Percentiles rank a stretch among this genome's conserved stretches.
These are phyloP conservation scores for Phallus indusiatus DNA, from an alignment of 768 basidiomycete genomes.

Conservation along the genomic window DNA sequence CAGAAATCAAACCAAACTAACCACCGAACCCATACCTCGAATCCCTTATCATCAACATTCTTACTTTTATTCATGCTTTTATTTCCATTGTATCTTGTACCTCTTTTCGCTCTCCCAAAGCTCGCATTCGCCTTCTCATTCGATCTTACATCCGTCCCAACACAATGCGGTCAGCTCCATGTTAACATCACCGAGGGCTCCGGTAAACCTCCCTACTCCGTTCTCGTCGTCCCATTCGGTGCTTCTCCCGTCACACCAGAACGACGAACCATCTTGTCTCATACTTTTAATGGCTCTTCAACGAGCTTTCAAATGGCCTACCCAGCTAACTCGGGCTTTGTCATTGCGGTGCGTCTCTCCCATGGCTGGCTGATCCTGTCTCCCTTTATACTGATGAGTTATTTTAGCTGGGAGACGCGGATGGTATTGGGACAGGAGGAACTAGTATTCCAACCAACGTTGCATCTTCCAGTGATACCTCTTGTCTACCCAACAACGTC, in stretches of 20 bases:
- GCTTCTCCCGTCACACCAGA: slow-evolving; percentile 55
- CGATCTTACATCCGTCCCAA: slow-evolving; percentile 35
- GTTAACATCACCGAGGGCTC: slow-evolving; percentile 45
- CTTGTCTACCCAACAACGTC: slow-evolving; percentile 51
- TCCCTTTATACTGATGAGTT: no score
- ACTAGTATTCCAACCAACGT: slow-evolving; percentile 62
- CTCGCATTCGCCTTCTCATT: slow-evolving; percentile 33
- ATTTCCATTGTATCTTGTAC: background rate
- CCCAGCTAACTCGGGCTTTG: slow-evolving; percentile 62
- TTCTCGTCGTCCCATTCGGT: slow-evolving; percentile 61
- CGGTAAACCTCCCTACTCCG: slow-evolving; percentile 57
- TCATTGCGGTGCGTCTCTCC: slow-evolving; percentile 21
- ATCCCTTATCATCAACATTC: background rate
- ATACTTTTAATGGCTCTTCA: slow-evolving; percentile 37
- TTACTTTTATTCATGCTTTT: background rate
- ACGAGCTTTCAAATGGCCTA: slow-evolving; percentile 49
- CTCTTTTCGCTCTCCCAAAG: slow-evolving; percentile 14
- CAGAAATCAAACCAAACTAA: background rate
- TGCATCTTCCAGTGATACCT: slow-evolving; percentile 35
- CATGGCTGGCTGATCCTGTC: no score
- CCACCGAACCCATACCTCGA: background rate
- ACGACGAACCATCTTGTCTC: slow-evolving; percentile 48
- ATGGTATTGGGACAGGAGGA: slow-evolving; percentile 63
- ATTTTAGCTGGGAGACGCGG: slow-evolving; percentile 47
- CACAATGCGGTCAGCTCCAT: slow-evolving; percentile 59